A percentile compares a stretch with the other conserved stretches of the same genome.
Evolutionary conservation across 2,329 filamentous ascomycete genomes (phyloP).

Genomic region (Alternaria sp.): DNA sequence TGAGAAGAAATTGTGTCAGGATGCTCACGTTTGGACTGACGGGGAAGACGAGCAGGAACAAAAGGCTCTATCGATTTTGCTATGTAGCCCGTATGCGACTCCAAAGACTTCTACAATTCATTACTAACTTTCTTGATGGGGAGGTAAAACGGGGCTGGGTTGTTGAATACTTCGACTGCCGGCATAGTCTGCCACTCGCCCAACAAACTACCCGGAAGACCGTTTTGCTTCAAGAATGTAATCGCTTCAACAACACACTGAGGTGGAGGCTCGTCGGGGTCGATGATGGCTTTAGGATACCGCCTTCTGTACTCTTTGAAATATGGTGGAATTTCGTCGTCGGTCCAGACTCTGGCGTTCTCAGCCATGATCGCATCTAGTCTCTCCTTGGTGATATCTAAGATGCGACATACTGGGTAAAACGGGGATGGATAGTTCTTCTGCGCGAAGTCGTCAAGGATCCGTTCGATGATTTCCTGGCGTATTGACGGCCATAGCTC

Average conservation of each 20-base stretch:
- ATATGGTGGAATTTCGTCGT: constrained; percentile 19
- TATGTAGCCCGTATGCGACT: not conserved
- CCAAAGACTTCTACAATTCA: not conserved
- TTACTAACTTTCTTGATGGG: constrained; percentile 5
- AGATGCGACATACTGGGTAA: constrained; percentile 21
- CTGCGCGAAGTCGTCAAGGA: constrained; percentile 15
- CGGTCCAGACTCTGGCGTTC: constrained; percentile 15
- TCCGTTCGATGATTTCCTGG: constrained; percentile 29
- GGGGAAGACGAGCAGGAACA: not conserved
- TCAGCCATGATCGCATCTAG: constrained; percentile 17
- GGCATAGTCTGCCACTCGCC: constrained; percentile 25
- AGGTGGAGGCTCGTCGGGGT: constrained; percentile 28
- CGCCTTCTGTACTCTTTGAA: constrained; percentile 14
- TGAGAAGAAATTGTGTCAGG: not conserved
- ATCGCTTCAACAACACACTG: constrained; percentile 23
- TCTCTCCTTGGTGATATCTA: constrained; percentile 13
- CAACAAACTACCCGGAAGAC: constrained; percentile 27
- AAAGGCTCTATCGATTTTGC: not conserved
- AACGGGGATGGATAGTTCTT: constrained; percentile 11
- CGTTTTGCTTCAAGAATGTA: constrained; percentile 26
- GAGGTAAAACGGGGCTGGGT: not conserved
- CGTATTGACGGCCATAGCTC: constrained; percentile 29
- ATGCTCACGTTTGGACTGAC: not conserved
- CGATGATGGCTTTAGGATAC: constrained; percentile 19
- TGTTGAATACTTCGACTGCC: constrained; percentile 15